phyloP scores from a whole-genome alignment of 495 filamentous ascomycete genomes.

The Oleoguttula mirabilis region DNA sequence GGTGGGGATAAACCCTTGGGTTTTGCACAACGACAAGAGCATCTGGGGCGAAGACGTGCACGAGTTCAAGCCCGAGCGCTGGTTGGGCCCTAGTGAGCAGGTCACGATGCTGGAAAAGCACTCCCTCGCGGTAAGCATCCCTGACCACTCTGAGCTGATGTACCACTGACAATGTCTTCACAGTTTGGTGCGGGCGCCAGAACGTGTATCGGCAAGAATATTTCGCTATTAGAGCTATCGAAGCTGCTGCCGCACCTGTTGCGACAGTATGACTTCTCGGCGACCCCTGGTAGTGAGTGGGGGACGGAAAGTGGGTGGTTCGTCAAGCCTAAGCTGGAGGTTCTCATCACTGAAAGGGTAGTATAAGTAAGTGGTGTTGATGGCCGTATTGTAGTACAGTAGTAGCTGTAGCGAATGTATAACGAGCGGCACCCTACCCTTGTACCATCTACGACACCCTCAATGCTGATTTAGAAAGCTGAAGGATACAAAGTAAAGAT shows the following conservation, averaged over 20 bases:
- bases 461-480: too few species aligned
- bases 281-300: neutral
- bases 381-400: too few species aligned
- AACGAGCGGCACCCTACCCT: too few species aligned
- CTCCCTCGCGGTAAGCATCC: constrained; percentile 1
- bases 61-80: constrained; percentile 12
- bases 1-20: constrained; percentile 17
- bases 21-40: constrained; percentile 1
- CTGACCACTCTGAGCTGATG: too few species aligned
- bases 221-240: constrained; percentile 12
- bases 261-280: neutral
- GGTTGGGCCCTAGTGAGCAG: constrained; percentile 10
- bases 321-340: neutral
- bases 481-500: too few species aligned
- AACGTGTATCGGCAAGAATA: constrained; percentile 16
- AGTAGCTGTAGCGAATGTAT: too few species aligned
- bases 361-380: too few species aligned
- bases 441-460: too few species aligned
- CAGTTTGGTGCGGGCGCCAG: constrained; percentile 14
- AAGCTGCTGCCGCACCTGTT: constrained; percentile 30
- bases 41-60: constrained; percentile 15
- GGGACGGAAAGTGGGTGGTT: neutral
- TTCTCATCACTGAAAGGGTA: too few species aligned
- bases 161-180: too few species aligned
- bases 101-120: constrained; percentile 10